A percentile compares a stretch with the other conserved stretches of the same genome.
Evolutionary conservation across 768 basidiomycete genomes (phyloP).

Genomic region (Termitomyces bulborhizus): DNA sequence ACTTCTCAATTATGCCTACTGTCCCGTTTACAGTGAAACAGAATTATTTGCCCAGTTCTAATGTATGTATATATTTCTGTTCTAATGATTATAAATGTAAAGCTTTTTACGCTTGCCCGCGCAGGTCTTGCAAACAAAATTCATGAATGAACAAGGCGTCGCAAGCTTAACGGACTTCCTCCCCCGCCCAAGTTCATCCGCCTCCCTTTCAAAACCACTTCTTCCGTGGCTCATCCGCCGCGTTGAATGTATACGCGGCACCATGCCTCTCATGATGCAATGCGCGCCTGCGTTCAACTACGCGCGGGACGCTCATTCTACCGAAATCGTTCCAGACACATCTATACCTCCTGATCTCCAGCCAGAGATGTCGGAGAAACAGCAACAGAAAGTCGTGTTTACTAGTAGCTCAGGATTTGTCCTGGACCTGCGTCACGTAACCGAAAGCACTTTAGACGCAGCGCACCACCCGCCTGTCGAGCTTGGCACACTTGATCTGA

Average conservation of each 20-base stretch:
- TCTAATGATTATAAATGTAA: no score
- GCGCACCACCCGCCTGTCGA: slow-evolving; percentile 41
- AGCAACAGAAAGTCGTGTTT: slow-evolving; percentile 43
- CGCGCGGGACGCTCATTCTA: slow-evolving; percentile 69
- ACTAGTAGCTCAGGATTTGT: slow-evolving; percentile 54
- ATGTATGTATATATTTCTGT: slow-evolving; percentile 36
- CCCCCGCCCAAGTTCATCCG: slow-evolving; percentile 49
- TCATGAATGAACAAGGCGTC: slow-evolving; percentile 84
- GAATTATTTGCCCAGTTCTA: slow-evolving; percentile 77
- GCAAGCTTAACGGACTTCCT: slow-evolving; percentile 83
- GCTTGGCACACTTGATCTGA: slow-evolving; percentile 59
- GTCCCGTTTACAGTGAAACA: slow-evolving; percentile 70
- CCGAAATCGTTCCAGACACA: slow-evolving; percentile 45
- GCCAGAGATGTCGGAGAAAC: background rate
- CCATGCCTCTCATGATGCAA: slow-evolving; percentile 74
- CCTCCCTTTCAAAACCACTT: slow-evolving; percentile 48
- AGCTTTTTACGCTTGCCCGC: background rate
- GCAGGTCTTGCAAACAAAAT: slow-evolving; percentile 86
- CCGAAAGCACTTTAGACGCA: slow-evolving; percentile 40
- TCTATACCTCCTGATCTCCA: slow-evolving; percentile 12
- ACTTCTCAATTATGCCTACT: slow-evolving; percentile 82
- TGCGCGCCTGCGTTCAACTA: slow-evolving; percentile 98
- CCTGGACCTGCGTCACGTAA: slow-evolving; percentile 75
- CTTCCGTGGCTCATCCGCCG: slow-evolving; percentile 83
- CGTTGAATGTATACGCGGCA: slow-evolving; percentile 85